Percentiles rank a stretch among this genome's conserved stretches.
Evolutionary conservation across 495 filamentous ascomycete genomes (phyloP).

Genomic region (Lophiotrema nucula): DNA sequence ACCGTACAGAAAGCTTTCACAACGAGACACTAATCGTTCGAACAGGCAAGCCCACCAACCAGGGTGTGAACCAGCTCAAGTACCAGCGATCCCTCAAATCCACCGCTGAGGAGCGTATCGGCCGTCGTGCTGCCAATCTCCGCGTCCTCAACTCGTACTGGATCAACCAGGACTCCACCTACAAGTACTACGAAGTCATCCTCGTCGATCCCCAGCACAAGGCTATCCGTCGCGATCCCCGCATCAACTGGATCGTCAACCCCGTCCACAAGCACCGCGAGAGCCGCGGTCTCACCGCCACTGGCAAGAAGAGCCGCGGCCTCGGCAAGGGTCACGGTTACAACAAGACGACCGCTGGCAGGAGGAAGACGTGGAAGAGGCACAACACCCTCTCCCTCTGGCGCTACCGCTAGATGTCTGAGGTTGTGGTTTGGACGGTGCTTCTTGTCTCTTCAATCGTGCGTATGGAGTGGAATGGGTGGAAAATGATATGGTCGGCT

Average conservation of each 20-base stretch:
- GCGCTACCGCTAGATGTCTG: constrained; percentile 65
- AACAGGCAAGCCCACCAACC: constrained; percentile 97
- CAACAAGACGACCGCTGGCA: constrained; percentile 94
- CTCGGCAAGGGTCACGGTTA: constrained; percentile 97
- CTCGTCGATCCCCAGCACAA: constrained; percentile 99
- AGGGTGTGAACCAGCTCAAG: constrained; percentile 99
- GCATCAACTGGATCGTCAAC: constrained; percentile 99
- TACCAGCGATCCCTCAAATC: constrained; percentile 98
- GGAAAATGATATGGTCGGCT: constrained; percentile 14
- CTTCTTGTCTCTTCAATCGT: constrained; percentile 5
- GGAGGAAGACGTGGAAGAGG: constrained; percentile 99
- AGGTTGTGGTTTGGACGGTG: constrained; percentile 8
- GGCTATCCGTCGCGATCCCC: constrained; percentile 96
- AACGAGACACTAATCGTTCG: constrained; percentile 21
- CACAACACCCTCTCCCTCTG: constrained; percentile 97
- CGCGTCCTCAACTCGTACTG: constrained; percentile 99
- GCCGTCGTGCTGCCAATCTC: constrained; percentile 96
- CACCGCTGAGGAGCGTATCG: constrained; percentile 99
- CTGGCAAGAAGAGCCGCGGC: constrained; percentile 98
- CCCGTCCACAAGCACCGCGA: constrained; percentile 99
- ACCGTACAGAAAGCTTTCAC: background rate
- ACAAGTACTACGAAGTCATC: constrained; percentile 99
- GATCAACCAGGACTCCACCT: constrained; percentile 99
- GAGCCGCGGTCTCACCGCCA: constrained; percentile 90
- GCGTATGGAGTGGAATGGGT: constrained; percentile 9